Conservation (phyloP, 2,329 filamentous ascomycete species). For the Lasiodiplodia theobromae region DNA sequence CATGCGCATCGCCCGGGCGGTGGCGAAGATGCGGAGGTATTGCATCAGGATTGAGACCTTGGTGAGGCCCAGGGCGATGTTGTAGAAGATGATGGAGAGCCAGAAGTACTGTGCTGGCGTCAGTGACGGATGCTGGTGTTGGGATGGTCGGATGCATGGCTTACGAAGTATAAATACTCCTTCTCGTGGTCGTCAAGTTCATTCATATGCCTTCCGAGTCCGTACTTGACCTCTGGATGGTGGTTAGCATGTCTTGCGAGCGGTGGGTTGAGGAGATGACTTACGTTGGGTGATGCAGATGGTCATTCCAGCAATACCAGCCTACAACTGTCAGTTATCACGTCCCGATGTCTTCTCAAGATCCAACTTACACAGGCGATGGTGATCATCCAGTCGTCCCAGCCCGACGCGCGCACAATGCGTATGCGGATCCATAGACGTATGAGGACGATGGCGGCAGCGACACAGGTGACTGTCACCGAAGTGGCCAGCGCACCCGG, state of each 20-base stretch:
- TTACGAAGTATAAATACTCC: not conserved
- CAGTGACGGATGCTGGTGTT: not conserved
- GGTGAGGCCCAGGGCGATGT: slow-evolving; percentile 41
- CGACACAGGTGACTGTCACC: slow-evolving; percentile 2
- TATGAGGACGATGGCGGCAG: not conserved
- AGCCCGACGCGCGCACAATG: slow-evolving; percentile 1
- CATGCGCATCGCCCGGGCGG: slow-evolving; percentile 35
- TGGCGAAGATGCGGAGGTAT: slow-evolving; percentile 45
- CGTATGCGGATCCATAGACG: slow-evolving; percentile 13
- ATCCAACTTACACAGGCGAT: not conserved
- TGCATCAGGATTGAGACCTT: slow-evolving; percentile 46
- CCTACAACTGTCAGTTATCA: not conserved
- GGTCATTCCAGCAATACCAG: not conserved
- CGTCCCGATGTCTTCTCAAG: no score
- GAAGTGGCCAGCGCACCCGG: not conserved
- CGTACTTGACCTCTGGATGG: not conserved
- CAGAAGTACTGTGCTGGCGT: slow-evolving; percentile 35
- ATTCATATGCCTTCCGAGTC: not conserved
- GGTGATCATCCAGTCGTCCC: slow-evolving; percentile 24
- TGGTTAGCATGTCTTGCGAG: not conserved
- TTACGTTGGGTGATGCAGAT: not conserved
- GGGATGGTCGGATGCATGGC: not conserved
- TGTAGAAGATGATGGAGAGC: slow-evolving; percentile 42
- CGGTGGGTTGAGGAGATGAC: not conserved
- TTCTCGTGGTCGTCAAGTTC: not conserved